A percentile compares a stretch with the other conserved stretches of the same genome.
These are phyloP conservation scores for Mycena crocata DNA, from an alignment of 768 basidiomycete species.

Conservation along the genomic window DNA sequence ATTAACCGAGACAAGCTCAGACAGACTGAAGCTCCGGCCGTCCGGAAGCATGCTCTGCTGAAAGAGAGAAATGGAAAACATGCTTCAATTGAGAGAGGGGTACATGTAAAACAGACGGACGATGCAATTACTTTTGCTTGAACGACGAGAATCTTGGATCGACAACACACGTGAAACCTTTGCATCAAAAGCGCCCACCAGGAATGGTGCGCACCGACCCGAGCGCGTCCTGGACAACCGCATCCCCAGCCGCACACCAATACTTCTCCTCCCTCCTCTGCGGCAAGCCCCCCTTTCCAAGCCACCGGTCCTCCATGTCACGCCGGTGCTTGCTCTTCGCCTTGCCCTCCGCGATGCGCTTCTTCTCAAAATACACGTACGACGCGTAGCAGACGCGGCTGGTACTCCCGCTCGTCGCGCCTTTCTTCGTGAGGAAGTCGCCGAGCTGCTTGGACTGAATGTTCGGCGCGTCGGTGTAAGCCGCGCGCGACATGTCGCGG, in stretches of 20 bases:
- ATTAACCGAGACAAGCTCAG: no score
- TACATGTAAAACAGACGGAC: no score
- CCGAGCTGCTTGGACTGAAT: constrained; percentile 32
- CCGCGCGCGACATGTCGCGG: constrained; percentile 10
- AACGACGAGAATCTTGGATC: neutral
- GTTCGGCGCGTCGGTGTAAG: constrained; percentile 30
- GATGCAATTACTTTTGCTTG: neutral
- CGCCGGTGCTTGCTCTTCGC: constrained; percentile 29
- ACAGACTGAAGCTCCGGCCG: no score
- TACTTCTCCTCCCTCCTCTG: constrained; percentile 16
- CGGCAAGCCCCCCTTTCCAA: constrained; percentile 32
- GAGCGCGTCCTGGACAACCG: neutral
- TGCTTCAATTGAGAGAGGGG: no score
- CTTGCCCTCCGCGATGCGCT: constrained; percentile 25
- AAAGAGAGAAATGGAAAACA: no score
- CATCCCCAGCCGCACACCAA: neutral
- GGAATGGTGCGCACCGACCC: constrained; percentile 4
- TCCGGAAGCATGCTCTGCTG: no score
- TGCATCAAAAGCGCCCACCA: neutral
- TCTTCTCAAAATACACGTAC: constrained; percentile 35
- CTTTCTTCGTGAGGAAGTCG: constrained; percentile 31
- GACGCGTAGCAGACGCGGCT: constrained; percentile 31
- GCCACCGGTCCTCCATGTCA: constrained; percentile 35
- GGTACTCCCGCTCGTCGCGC: constrained; percentile 28
- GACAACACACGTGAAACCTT: neutral